A percentile compares a stretch with the other conserved stretches of the same genome.
Evolutionary conservation across 179 eudicot species (phyloP).

Genomic region (Silene noctiflora): DNA sequence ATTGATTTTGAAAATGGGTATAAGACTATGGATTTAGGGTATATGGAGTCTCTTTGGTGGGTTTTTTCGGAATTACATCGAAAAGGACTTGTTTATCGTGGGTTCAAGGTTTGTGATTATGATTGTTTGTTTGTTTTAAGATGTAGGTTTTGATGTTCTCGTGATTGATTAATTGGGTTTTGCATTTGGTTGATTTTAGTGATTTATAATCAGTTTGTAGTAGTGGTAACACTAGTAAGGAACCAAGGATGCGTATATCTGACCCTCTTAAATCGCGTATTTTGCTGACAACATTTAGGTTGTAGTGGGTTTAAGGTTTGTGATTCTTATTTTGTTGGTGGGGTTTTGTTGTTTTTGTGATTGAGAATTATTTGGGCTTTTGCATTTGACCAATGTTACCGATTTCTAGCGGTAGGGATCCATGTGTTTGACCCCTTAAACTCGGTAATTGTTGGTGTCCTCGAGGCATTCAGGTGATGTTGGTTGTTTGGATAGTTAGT

Average conservation of each 20-base stretch:
- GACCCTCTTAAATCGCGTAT: too few species aligned
- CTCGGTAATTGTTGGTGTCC: too few species aligned
- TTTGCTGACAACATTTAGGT: conserved; percentile 31
- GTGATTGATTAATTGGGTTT: conserved; percentile 3
- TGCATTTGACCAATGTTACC: too few species aligned
- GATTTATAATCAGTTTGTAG: background rate
- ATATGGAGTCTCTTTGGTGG: conserved; percentile 96
- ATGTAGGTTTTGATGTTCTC: background rate
- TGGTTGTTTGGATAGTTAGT: too few species aligned
- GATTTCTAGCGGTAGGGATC: too few species aligned
- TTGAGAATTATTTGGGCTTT: background rate
- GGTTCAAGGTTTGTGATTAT: conserved; percentile 62
- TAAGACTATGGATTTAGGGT: conserved; percentile 87
- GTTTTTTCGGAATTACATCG: conserved; percentile 55
- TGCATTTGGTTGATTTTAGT: background rate
- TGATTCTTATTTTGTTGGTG: too few species aligned
- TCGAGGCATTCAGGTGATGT: too few species aligned
- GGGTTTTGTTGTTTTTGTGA: background rate
- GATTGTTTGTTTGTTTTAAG: background rate
- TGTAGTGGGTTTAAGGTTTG: conserved; percentile 84
- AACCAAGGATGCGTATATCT: too few species aligned
- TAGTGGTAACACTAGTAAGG: too few species aligned
- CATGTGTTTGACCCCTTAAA: too few species aligned
- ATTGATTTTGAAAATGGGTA: conserved; percentile 86
- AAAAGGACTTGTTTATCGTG: conserved; percentile 77